Evolutionary conservation across 108 stramenopile genomes (phyloP).

Genomic region (Stephanodiscus minutulus): DNA sequence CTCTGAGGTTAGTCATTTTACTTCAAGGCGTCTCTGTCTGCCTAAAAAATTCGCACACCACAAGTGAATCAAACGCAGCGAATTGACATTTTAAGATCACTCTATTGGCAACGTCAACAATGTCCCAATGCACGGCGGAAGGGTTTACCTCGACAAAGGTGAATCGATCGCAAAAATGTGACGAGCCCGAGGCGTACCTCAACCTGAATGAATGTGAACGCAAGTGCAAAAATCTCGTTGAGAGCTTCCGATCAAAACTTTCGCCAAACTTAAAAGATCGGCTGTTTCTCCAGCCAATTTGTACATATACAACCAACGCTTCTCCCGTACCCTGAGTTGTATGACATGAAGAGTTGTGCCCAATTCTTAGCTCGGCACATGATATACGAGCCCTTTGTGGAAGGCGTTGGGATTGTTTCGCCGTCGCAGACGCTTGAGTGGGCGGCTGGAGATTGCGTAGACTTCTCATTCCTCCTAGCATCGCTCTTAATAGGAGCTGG

Average conservation of each 20-base stretch:
- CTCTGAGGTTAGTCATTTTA: no score
- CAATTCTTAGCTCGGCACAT: slow-evolving; percentile 66
- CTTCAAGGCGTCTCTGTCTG: no score
- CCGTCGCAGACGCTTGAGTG: slow-evolving; percentile 63
- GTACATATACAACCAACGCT: slow-evolving; percentile 76
- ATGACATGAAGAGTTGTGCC: slow-evolving; percentile 52
- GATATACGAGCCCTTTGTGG: slow-evolving; percentile 79
- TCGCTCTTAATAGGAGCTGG: slow-evolving; percentile 75
- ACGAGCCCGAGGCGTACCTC: slow-evolving; percentile 6
- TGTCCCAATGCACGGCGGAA: not conserved
- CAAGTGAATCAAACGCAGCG: no score
- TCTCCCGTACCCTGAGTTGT: slow-evolving; percentile 63
- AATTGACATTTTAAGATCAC: no score
- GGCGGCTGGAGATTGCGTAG: slow-evolving; percentile 69
- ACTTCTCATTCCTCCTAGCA: slow-evolving; percentile 62
- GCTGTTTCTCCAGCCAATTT: slow-evolving; percentile 43
- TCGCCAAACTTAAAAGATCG: slow-evolving; percentile 23
- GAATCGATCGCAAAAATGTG: not conserved
- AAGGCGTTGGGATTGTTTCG: slow-evolving; percentile 14
- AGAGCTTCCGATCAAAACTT: slow-evolving; percentile 10
- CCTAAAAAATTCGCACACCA: no score
- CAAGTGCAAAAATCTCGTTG: slow-evolving; percentile 9
- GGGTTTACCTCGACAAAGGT: slow-evolving; percentile 22
- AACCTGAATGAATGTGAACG: slow-evolving; percentile 12
- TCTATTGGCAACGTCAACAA: not conserved